phyloP scores from a whole-genome alignment of 441 rosid species.

The Euphorbia celastroides region DNA sequence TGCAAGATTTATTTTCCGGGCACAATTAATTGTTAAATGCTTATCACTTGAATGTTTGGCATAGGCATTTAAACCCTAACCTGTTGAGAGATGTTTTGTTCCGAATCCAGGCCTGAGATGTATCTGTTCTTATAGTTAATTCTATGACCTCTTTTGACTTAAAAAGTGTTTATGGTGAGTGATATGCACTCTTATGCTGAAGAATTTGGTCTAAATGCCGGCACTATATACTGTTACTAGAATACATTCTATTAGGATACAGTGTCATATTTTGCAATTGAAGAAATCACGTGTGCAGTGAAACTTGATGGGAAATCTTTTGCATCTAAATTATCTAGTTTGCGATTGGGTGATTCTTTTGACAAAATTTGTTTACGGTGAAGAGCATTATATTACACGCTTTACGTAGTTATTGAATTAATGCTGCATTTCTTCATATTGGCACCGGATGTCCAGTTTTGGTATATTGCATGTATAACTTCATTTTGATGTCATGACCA shows the following conservation, averaged over 20 bases:
- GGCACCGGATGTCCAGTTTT: not conserved
- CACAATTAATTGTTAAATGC: not conserved
- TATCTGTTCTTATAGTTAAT: not conserved
- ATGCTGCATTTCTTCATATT: not conserved
- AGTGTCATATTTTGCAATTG: not conserved
- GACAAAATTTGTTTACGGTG: not conserved
- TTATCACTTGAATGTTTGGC: not conserved
- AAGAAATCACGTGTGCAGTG: too few relatives aligned
- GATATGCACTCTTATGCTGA: not conserved
- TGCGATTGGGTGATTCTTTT: not conserved
- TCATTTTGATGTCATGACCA: not conserved
- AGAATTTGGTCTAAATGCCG: conserved; percentile 4
- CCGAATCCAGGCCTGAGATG: not conserved
- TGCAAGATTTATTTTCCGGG: not conserved
- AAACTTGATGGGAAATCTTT: not conserved
- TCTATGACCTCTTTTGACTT: not conserved
- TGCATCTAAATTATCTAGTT: not conserved
- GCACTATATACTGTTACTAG: not conserved
- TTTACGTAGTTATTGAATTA: not conserved
- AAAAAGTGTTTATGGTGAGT: not conserved
- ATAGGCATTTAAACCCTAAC: not conserved
- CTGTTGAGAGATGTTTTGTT: not conserved
- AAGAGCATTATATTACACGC: not conserved
- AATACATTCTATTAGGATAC: not conserved
- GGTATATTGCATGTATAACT: not conserved